These are phyloP conservation scores for Alloascoidea hylecoeti DNA, from an alignment of 805 yeast genomes.

Conservation along the genomic window DNA sequence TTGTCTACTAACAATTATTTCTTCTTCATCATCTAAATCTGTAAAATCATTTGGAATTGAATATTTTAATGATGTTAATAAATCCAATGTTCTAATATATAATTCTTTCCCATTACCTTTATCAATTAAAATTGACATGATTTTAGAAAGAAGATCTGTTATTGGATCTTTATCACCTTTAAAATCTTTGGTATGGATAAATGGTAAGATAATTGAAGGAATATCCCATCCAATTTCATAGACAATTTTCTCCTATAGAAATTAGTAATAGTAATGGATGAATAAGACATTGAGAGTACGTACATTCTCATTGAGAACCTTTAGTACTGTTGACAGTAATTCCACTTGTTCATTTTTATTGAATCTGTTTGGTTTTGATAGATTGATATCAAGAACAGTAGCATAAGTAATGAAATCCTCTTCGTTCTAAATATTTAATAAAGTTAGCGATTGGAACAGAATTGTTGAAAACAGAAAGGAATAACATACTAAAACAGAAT, in stretches of 20 bases:
- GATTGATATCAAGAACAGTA: constrained; percentile 53
- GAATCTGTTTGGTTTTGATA: constrained; percentile 32
- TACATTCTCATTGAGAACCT: constrained; percentile 21
- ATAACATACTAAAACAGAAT: constrained; percentile 7
- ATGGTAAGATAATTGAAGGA: constrained; percentile 52
- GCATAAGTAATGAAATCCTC: constrained; percentile 57
- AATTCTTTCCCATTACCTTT: constrained; percentile 75
- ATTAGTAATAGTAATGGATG: too few species aligned
- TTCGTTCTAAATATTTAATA: constrained; percentile 17
- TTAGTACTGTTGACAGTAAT: constrained; percentile 31
- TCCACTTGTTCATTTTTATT: constrained; percentile 31
- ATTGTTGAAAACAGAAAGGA: too few species aligned
- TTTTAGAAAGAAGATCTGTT: too few species aligned
- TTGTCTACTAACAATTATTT: constrained; percentile 5
- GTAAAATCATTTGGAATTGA: constrained; percentile 8
- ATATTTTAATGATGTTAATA: constrained; percentile 27
- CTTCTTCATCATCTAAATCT: constrained; percentile 12
- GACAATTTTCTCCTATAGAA: constrained; percentile 36
- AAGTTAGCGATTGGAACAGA: too few species aligned
- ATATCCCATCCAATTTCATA: constrained; percentile 84
- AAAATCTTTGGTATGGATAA: constrained; percentile 19
- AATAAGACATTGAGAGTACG: constrained; percentile 7
- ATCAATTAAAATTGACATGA: constrained; percentile 50
- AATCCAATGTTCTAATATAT: constrained; percentile 56
- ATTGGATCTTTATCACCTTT: neutral